A percentile compares a stretch with the other conserved stretches of the same genome.
phyloP scores from a whole-genome alignment of 1,284 basidiomycete species.

The Tilletia walkeri region DNA sequence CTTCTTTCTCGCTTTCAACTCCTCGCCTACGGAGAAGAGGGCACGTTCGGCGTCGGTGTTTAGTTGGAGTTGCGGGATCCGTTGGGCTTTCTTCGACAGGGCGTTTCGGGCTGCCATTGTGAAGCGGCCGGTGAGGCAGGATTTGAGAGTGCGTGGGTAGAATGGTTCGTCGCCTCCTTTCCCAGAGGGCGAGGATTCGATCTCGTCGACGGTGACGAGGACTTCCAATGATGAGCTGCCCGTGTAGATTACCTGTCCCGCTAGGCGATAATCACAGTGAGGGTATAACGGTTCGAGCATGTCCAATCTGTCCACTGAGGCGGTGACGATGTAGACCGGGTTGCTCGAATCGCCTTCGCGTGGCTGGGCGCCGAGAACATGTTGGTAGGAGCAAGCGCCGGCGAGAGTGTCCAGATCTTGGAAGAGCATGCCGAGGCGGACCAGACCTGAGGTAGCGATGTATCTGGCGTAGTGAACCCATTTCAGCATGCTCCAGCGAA shows the following conservation, averaged over 20 bases:
- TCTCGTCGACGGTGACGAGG: slow-evolving; percentile 54
- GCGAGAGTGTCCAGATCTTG: slow-evolving; percentile 56
- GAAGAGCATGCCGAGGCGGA: slow-evolving; percentile 56
- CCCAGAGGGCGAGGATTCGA: slow-evolving; percentile 30
- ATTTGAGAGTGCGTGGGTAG: slow-evolving; percentile 24
- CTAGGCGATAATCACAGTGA: slow-evolving; percentile 41
- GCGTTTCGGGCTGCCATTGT: slow-evolving; percentile 55
- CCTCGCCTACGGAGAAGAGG: slow-evolving; percentile 51
- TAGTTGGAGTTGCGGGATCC: slow-evolving; percentile 44
- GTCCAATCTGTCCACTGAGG: slow-evolving; percentile 56
- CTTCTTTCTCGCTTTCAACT: slow-evolving; percentile 50
- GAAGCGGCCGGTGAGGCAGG: slow-evolving; percentile 56
- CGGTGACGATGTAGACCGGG: slow-evolving; percentile 56
- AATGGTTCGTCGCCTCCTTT: neutral
- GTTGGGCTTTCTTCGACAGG: slow-evolving; percentile 38
- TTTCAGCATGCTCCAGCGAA: no score
- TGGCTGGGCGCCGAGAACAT: slow-evolving; percentile 54
- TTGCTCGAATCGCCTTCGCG: slow-evolving; percentile 38
- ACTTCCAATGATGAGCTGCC: slow-evolving; percentile 56
- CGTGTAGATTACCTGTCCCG: slow-evolving; percentile 25
- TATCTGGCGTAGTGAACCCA: slow-evolving; percentile 31
- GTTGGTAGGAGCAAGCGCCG: slow-evolving; percentile 52
- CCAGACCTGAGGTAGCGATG: slow-evolving; percentile 52
- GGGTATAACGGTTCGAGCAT: slow-evolving; percentile 36
- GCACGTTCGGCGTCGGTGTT: slow-evolving; percentile 45